A percentile compares a stretch with the other conserved stretches of the same genome.
phyloP scores from a whole-genome alignment of 495 filamentous ascomycete genomes.

The Neurospora pannonica region DNA sequence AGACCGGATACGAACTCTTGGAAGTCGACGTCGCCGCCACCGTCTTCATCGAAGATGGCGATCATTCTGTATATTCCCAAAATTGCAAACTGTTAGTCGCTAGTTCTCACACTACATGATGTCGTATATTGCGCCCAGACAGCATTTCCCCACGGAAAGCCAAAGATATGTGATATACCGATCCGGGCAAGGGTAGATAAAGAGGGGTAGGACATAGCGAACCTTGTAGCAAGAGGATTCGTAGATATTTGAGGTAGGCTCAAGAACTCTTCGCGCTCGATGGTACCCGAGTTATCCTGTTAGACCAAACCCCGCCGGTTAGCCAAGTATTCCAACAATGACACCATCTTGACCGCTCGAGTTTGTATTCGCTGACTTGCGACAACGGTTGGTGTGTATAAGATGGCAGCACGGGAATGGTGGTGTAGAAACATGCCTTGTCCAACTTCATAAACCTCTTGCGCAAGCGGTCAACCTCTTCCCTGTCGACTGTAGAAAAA shows the following conservation, averaged over 20 bases:
- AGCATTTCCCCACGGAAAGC: neutral
- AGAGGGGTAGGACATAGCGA: constrained; percentile 8
- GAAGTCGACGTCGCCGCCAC: constrained; percentile 96
- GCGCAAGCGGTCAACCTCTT: constrained; percentile 88
- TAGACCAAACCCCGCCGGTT: neutral
- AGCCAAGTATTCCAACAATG: neutral
- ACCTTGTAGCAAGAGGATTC: constrained; percentile 93
- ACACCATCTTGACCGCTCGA: neutral
- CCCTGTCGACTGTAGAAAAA: constrained; percentile 67
- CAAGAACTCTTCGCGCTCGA: constrained; percentile 98
- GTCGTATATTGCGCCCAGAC: neutral
- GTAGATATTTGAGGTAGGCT: constrained; percentile 95
- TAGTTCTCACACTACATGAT: neutral
- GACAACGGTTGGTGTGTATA: neutral
- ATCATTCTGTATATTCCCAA: constrained; percentile 62
- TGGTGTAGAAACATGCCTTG: constrained; percentile 51
- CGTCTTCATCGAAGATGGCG: constrained; percentile 98
- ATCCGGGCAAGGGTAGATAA: neutral
- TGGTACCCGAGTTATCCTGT: constrained; percentile 93
- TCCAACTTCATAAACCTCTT: constrained; percentile 99
- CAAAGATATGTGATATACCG: neutral
- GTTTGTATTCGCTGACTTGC: neutral
- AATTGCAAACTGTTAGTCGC: neutral
- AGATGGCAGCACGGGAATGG: neutral
- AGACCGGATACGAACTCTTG: constrained; percentile 97